Base-by-base conservation (phyloP, 768 basidiomycete species). In the Phanerochaete carnosa region DNA sequence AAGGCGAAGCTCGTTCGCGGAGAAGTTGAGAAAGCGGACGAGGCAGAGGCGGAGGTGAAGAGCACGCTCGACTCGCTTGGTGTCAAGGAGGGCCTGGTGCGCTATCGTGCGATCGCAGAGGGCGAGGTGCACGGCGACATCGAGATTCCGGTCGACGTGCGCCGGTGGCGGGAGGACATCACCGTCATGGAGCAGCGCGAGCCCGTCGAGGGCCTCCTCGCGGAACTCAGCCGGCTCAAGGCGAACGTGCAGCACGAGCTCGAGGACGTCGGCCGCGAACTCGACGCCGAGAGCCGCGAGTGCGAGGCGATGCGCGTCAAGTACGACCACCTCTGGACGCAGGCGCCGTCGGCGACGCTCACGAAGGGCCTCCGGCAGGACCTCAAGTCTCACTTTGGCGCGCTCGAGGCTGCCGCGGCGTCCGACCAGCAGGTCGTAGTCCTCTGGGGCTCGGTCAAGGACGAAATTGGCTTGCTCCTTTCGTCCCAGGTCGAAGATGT, bases 1-100 rank as follows among this genome's bases (percentile, higher is more conserved):
- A 98, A 98, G 77, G 97, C 96, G 23, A 98, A 99, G 74, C 70
- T 92, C 28, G 94, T 95, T 8, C 82, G 97, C 43, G 85, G 80
- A 5, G 95, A 98, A 72, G 91, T 90, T 8, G 96, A 98, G 77
- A 85, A 86, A 55, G 89, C 87, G 0, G 95, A 98, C 63, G 77
- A 84, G 25, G 88, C 90, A 0, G 94, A 97, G 69, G 89, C 80
- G 5, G 92, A 95, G 72, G 83, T 84, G 33, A 78, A 85, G 64
- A 90, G 90, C 50, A 86, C 87, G 25, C 72, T 98, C 55, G 95
- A 96, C 51, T 85, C 86, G 29, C 78, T 95, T 62, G 92, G 91
- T 0, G 81, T 98, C 32, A 89, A 89, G 63, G 83, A 84, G 30
- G 86, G 87, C 0, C 73, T 90, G 46, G 75, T 77, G 33, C 82